Evolutionary conservation across 768 basidiomycete genomes (phyloP), one percentile per base, ranked within the genome.

Genomic region (Trichaptum fuscoviolaceum): DNA sequence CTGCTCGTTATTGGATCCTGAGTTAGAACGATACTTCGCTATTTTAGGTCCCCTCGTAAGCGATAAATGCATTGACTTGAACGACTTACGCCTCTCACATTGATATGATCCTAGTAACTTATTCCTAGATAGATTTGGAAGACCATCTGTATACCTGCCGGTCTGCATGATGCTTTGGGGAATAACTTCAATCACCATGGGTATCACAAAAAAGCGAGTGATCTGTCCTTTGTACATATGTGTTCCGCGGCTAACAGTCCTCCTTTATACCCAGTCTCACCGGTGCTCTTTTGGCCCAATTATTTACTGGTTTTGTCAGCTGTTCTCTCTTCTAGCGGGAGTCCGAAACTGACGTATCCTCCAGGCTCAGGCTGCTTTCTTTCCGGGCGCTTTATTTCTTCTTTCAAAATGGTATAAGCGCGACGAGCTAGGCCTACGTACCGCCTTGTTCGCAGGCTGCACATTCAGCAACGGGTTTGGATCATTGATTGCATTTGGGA

Each of bases 161-260:
- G 71, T 68, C 57, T 88, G 86, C 69, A 91, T 91, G 89, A 77
- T 82, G 9, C 70, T 89, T 35, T 92, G 91, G 91, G 92, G 91
- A 2, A 75, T 77, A 10, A 52, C 15, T 20, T 15, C 42, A 2
- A 52, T 52, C 42, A 12, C 15, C 42, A 52, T 52, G 42, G 42
- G 42, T 12, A 6, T 52, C 2, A 52, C 42, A 52, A 52, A 3
- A 52, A 52, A 52, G 42, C 20, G 20, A 15, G 42, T 52, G n/a
- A 52, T 12, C 15, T 25, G 30, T 35, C 5, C 8, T 26, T 30
- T 30, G 30, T 30, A 8, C 42, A 52, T 52, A 15, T 12, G 15
- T 12, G 42, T 2, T 12, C 10, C 42, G 42, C 10, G 42, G 42
- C 42, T 52, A 15, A 52, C 62, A 67, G 69, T 57, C 68, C 67